Percentiles rank a stretch among this genome's conserved stretches.
phyloP scores from a whole-genome alignment of 805 yeast species.

The Saccharomycopsis amapae region DNA sequence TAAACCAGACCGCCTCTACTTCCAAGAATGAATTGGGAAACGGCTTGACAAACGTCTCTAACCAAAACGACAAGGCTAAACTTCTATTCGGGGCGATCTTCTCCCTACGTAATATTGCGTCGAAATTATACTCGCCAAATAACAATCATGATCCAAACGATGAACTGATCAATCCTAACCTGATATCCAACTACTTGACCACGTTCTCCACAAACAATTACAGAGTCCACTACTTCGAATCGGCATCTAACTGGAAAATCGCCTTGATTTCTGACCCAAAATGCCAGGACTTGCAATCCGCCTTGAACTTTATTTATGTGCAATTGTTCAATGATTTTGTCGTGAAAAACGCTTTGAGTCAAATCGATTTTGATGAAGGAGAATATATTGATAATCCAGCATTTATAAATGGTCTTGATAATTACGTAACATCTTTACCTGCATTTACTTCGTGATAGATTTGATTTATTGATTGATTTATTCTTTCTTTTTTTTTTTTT shows the following conservation, averaged over 20 bases:
- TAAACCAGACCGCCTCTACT: conserved; percentile 24
- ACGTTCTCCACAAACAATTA: conserved; percentile 68
- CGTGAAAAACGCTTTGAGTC: conserved; percentile 52
- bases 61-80: conserved; percentile 66
- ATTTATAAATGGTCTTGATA: conserved; percentile 52
- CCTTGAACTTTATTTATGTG: conserved; percentile 52
- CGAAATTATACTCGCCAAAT: conserved; percentile 34
- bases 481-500: no score
- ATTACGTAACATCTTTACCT: conserved; percentile 26
- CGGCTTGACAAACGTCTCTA: conserved; percentile 44
- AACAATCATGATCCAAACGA: not conserved
- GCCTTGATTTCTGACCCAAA: conserved; percentile 63
- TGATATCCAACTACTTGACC: conserved; percentile 32
- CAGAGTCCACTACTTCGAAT: conserved; percentile 72
- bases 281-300: conserved; percentile 47
- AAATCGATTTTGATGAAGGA: conserved; percentile 49
- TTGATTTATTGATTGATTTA: no score
- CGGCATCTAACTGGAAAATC: conserved; percentile 72
- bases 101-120: conserved; percentile 69
- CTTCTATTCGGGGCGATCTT: conserved; percentile 79
- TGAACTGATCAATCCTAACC: conserved; percentile 7
- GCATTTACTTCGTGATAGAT: conserved; percentile 13
- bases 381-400: conserved; percentile 47
- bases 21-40: conserved; percentile 20
- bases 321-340: conserved; percentile 52